Evolutionary conservation across 192 early-diverging fungal genomes (phyloP), one percentile per base, ranked within the genome.

Genomic region (Chytriomyces hyalinus): DNA sequence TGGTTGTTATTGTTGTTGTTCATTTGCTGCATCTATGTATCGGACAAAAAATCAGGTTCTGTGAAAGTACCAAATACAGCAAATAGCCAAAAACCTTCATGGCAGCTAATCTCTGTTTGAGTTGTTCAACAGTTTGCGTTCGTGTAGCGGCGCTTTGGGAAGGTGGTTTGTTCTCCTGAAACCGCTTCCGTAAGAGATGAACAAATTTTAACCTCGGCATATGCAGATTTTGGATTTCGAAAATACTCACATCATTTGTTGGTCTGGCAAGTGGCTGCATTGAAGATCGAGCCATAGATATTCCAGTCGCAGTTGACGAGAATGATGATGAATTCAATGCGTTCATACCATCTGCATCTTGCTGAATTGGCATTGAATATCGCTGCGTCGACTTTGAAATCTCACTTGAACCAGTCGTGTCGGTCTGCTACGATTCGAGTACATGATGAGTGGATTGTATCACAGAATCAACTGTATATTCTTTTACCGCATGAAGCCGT

Each of bases 91-190:
- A 62, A 60, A 73, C 71, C 60, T 73, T 92, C 90, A 92, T 92
- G 44, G 78, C 80, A 0, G 89, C 92, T 15, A 92, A 77, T 67
- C 89, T 59, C 76, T 93, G 90, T 76, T 91, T 92, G 60, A 92
- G 79, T 22, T 88, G 79, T 17, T 87, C 86, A 6, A 92, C 91
- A 24, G 90, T 89, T 68, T 90, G 88, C 11, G 87, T 77, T 44
- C 87, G 82, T 43, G 72, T 48, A 20, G 75, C 43, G 10, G 9
- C 44, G 61, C 5, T 61, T 10, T 17, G 10, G 9, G 53, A 11
- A 11, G 65, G 64, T n/a, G 62, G 67, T 78, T 78, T 85, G 50
- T 64, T 68, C 26, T 66, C 64, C 51, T 64, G 65, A 24, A 47
- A 61, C 15, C 36, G 51, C 64, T 77, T 61, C 36, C 57, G 60